Evolutionary conservation across 306 rosid genomes (phyloP).

Genomic region (Astragalus glycyphyllos): DNA sequence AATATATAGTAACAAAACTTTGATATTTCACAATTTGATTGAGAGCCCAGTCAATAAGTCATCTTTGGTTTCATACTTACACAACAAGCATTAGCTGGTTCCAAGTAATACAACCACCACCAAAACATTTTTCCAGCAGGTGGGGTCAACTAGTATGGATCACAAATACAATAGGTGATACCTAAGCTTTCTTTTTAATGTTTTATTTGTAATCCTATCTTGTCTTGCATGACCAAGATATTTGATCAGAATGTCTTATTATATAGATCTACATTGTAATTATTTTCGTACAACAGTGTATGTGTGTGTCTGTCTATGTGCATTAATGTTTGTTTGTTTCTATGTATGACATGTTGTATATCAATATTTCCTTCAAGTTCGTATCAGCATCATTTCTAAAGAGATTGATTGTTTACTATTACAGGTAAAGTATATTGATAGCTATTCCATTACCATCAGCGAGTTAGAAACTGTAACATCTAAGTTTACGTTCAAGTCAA

Average conservation of each 20-base stretch:
- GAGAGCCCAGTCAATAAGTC: neutral
- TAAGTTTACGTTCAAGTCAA: conserved; percentile 80
- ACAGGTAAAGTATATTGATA: conserved; percentile 86
- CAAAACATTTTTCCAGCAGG: neutral
- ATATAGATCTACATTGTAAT: conserved; percentile 5
- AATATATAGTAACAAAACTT: neutral
- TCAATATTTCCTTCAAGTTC: neutral
- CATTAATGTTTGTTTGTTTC: conserved; percentile 11
- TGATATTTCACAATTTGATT: neutral
- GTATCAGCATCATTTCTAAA: conserved; percentile 21
- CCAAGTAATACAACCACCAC: neutral
- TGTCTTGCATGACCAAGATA: neutral
- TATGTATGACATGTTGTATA: neutral
- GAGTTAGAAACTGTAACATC: conserved; percentile 87
- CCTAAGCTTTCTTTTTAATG: no score
- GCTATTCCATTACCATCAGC: conserved; percentile 63
- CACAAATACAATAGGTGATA: no score
- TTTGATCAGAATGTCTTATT: neutral
- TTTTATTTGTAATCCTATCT: no score
- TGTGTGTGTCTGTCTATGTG: conserved; percentile 12
- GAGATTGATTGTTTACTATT: conserved; percentile 29
- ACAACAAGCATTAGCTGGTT: neutral
- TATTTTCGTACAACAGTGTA: neutral
- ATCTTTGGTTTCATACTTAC: neutral
- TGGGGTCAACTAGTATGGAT: neutral